Base-by-base conservation (phyloP, 2,329 filamentous ascomycete species). In the Tolypocladium paradoxum region DNA sequence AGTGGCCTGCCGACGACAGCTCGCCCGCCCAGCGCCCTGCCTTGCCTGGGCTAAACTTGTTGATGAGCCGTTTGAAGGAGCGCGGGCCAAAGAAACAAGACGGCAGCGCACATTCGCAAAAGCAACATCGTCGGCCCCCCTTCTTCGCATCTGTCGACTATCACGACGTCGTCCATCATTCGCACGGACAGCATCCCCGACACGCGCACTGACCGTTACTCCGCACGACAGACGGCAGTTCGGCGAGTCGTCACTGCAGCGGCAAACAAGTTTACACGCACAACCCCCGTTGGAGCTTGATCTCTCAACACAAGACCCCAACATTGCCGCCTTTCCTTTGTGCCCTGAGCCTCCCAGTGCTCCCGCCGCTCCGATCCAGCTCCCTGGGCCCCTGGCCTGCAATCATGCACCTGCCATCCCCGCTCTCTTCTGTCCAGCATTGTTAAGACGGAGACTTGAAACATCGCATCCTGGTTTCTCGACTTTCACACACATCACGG, bases 391-490 rank as follows among this genome's bases (percentile, higher is more conserved):
- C 35, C 49, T 55, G 45, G 24, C 50, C 49, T 37, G 31, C 20
- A 16, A 49, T 49, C 37, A 55, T 58, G 58, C 54, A 38, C 50
- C 31, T 47, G 52, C 51, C 35, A 51, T 55, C 53, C 53, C 55
- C 50, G 52, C 52, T 54, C 47, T 53, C 38, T 46, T 54, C 37
- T 47, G 20, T 49, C 48, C 33, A 55, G 56, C 55, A 57, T 55
- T 54, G 37, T 52, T 47, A 51, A 53, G 51, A 54, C 53, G 52
- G 53, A 48, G 52, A 54, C 58, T 56, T 57, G 56, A 58, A 60
- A 60, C 57, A 51, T 40, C 43, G 43, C 24, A 54, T 45, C 51
- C 56, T 47, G 43, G 53, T 24, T 18, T 33, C 40, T 46, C 20
- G 33, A 52, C 35, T 35, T 36, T 27, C 40, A 49, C 55, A 34